Conservation (phyloP, 495 filamentous ascomycete genomes). For the Neurospora tetraspora region DNA sequence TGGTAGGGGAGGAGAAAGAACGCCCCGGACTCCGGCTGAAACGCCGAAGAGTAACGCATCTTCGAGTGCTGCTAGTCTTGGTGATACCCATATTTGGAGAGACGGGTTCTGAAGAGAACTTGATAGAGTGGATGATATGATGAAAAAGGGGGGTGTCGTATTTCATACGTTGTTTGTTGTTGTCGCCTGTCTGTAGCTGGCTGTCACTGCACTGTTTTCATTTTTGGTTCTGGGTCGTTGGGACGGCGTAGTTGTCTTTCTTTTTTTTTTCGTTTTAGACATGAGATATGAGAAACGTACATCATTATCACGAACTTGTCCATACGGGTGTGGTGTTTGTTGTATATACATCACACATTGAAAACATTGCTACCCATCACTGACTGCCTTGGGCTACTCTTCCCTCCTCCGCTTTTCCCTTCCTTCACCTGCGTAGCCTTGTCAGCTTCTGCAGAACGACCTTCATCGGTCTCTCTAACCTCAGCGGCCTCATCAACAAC, state of each 20-base stretch:
- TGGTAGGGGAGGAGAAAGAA: constrained; percentile 6
- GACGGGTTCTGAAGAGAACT: constrained; percentile 9
- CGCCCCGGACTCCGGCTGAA: background rate
- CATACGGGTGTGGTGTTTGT: background rate
- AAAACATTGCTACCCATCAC: background rate
- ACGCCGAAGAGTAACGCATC: constrained; percentile 10
- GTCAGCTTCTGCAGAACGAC: background rate
- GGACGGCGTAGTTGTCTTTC: background rate
- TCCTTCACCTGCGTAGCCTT: background rate
- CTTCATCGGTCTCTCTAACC: background rate
- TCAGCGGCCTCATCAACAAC: background rate
- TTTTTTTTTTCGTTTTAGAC: background rate
- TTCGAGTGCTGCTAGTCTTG: constrained; percentile 40
- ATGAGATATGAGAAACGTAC: background rate
- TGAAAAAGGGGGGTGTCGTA: background rate
- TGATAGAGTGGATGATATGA: background rate
- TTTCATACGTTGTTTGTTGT: background rate
- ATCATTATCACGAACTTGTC: background rate
- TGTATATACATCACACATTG: background rate
- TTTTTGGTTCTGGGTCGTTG: background rate
- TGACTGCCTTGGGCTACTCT: background rate
- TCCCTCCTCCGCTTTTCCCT: background rate
- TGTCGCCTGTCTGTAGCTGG: background rate
- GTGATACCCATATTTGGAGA: constrained; percentile 47
- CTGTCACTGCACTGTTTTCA: background rate